Percentiles rank a stretch among this genome's conserved stretches.
Evolutionary conservation across 768 basidiomycete species (phyloP).

Genomic region (Rhizopogon vinicolor): DNA sequence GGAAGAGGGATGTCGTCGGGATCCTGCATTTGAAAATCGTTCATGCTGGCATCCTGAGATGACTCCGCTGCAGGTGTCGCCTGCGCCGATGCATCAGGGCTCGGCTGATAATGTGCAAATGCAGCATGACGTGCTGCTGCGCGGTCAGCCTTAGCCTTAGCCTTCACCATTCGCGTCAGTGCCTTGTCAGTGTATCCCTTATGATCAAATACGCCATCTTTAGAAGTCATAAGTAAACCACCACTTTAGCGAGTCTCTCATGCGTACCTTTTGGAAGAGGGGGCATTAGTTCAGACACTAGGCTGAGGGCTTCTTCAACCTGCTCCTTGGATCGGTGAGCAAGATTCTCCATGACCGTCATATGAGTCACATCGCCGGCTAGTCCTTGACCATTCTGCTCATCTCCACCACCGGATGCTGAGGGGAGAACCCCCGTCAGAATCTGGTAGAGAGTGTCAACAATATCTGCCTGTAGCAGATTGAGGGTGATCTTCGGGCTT

Average conservation of each 20-base stretch:
- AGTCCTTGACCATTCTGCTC: slow-evolving; percentile 72
- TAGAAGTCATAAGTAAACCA: neutral
- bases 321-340: slow-evolving; percentile 97
- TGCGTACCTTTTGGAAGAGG: slow-evolving; percentile 81
- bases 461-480: slow-evolving; percentile 87
- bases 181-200: slow-evolving; percentile 88
- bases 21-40: slow-evolving; percentile 39
- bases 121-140: slow-evolving; percentile 60
- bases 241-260: neutral
- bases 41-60: slow-evolving; percentile 24
- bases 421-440: slow-evolving; percentile 88
- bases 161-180: slow-evolving; percentile 68
- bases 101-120: slow-evolving; percentile 2
- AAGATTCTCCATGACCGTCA: slow-evolving; percentile 97
- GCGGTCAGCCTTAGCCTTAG: slow-evolving; percentile 79
- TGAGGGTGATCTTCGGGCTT: slow-evolving; percentile 82
- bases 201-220: slow-evolving; percentile 95
- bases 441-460: slow-evolving; percentile 93
- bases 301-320: slow-evolving; percentile 87
- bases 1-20: slow-evolving; percentile 31
- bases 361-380: slow-evolving; percentile 87
- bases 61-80: slow-evolving; percentile 16
- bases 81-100: slow-evolving; percentile 15
- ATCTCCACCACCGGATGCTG: slow-evolving; percentile 39
- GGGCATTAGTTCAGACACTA: slow-evolving; percentile 89